Evolutionary conservation across 2,329 filamentous ascomycete genomes (phyloP).

Genomic region (Ramularia endophylla): DNA sequence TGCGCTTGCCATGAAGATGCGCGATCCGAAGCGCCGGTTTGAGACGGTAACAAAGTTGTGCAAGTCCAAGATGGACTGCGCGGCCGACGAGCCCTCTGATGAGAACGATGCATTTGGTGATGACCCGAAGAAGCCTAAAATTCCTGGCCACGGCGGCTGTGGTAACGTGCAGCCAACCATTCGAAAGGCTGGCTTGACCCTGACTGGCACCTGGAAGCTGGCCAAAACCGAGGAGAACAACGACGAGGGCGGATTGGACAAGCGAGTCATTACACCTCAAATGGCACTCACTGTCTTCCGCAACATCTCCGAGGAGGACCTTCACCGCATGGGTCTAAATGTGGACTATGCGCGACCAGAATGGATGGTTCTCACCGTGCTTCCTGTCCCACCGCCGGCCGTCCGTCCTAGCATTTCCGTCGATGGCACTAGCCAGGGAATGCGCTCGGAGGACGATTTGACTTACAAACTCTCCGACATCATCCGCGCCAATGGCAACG

Average conservation of each 20-base stretch:
- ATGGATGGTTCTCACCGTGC: slow-evolving; percentile 95
- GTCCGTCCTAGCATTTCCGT: slow-evolving; percentile 97
- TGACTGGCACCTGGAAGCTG: slow-evolving; percentile 69
- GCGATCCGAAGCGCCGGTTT: slow-evolving; percentile 93
- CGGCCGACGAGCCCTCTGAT: slow-evolving; percentile 65
- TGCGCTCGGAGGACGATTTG: slow-evolving; percentile 96
- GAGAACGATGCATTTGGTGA: slow-evolving; percentile 65
- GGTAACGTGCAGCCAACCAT: slow-evolving; percentile 87
- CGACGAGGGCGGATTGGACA: slow-evolving; percentile 63
- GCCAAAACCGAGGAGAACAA: slow-evolving; percentile 67
- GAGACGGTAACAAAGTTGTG: slow-evolving; percentile 87
- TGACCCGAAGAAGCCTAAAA: slow-evolving; percentile 48
- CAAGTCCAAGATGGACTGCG: slow-evolving; percentile 80
- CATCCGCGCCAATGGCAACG: slow-evolving; percentile 93
- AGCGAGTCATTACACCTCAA: slow-evolving; percentile 74
- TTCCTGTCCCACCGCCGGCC: slow-evolving; percentile 91
- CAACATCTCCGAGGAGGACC: slow-evolving; percentile 73
- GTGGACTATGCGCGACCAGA: slow-evolving; percentile 93
- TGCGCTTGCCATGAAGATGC: slow-evolving; percentile 69
- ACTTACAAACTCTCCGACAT: slow-evolving; percentile 99
- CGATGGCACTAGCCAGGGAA: slow-evolving; percentile 85
- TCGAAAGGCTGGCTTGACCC: slow-evolving; percentile 76
- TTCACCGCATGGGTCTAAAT: slow-evolving; percentile 84
- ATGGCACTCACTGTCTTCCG: slow-evolving; percentile 82
- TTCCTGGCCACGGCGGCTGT: slow-evolving; percentile 72